Evolutionary conservation across 495 filamentous ascomycete genomes (phyloP), one percentile per base, ranked within the genome.

Genomic region (Neurospora sp.): DNA sequence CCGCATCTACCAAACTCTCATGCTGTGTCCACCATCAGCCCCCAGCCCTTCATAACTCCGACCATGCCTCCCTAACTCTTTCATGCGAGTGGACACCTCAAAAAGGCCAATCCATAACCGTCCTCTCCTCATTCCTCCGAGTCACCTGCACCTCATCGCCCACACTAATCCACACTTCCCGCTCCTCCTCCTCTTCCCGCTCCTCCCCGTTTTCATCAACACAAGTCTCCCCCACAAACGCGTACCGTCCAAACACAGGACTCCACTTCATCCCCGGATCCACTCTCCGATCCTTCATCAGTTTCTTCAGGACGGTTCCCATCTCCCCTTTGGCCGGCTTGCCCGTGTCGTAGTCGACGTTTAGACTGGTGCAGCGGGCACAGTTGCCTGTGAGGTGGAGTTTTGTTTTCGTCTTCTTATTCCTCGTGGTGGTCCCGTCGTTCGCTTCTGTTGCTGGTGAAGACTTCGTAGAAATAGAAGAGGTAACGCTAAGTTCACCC

Each of bases 241-340:
- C 89, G 83, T 96, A 97, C 66, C 93, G 84, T 31, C 94, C 94
- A 88, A 95, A 96, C 1, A 96, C 88, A 46, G 94, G 94, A 80
- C 87, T 90, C 80, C 88, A 96, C 79, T 89, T 93, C 2, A 84
- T 84, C 0, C 93, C 93, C 27, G 73, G 66, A 82, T 97, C 94
- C 4, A 96, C 92, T 73, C 94, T 83, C 54, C 94, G 86, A 82
- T 95, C 92, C 72, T 85, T 89, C 87, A 91, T 90, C 75, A 96
- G 77, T 76, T 90, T 90, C 84, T 95, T 95, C 71, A 96, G 80
- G 12, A 94, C 85, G 18, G 79, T 83, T 1, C 92, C 92, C n/a
- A 82, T 80, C 80, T 92, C 89, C 0, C 89, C 90, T 8, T 79
- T 85, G 0, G 88, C 90, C 73, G 86, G 86, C 78, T 86, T 86